phyloP scores from a whole-genome alignment of 2,329 filamentous ascomycete genomes.

The Akanthomyces muscarius region DNA sequence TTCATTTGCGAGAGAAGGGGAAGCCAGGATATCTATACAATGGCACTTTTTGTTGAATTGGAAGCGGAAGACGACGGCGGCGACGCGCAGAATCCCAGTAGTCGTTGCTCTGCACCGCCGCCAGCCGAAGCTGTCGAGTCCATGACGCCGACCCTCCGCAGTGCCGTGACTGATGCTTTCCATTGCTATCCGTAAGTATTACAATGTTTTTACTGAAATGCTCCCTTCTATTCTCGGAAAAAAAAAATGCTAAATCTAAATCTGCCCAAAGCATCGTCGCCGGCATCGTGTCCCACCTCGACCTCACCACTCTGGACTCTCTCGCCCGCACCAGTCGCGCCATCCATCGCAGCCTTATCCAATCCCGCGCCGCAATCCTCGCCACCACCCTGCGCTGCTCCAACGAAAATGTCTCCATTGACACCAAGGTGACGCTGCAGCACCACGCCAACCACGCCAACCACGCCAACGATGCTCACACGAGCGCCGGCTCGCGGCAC shows the following conservation, averaged over 20 bases:
- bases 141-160: slow-evolving; percentile 20
- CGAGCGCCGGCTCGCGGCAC: slow-evolving; percentile 48
- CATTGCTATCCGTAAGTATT: slow-evolving; percentile 34
- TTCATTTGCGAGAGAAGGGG: neutral
- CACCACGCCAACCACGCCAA: slow-evolving; percentile 44
- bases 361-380: slow-evolving; percentile 71
- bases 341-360: slow-evolving; percentile 71
- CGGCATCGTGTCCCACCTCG: slow-evolving; percentile 70
- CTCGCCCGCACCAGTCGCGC: slow-evolving; percentile 79
- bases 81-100: slow-evolving; percentile 15
- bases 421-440: slow-evolving; percentile 53
- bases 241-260: neutral
- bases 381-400: slow-evolving; percentile 73
- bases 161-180: slow-evolving; percentile 29
- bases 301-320: slow-evolving; percentile 81
- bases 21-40: neutral
- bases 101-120: slow-evolving; percentile 12
- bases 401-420: slow-evolving; percentile 59
- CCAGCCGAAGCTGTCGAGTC: neutral
- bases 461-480: slow-evolving; percentile 52
- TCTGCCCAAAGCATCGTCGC: slow-evolving; percentile 51
- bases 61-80: slow-evolving; percentile 20
- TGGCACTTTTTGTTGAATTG: slow-evolving; percentile 25
- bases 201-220: neutral
- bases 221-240: no score